Conservation (phyloP, 208 protist genomes). For the Crithidia sp. region DNA sequence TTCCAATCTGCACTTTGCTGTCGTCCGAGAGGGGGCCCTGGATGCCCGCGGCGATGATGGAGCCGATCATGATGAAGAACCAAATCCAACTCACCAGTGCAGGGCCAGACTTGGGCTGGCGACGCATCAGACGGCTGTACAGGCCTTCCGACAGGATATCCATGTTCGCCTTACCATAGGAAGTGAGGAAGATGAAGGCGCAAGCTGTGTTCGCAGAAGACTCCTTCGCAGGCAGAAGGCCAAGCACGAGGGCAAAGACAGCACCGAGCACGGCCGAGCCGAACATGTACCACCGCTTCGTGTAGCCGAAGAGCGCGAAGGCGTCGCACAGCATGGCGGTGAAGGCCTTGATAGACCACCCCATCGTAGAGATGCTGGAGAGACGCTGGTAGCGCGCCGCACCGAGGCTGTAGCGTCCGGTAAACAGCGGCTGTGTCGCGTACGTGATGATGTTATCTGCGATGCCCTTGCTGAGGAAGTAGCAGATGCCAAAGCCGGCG, state of each 20-base stretch:
- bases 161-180: slow-evolving; percentile 58
- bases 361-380: slow-evolving; percentile 43
- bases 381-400: slow-evolving; percentile 59
- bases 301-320: slow-evolving; percentile 66
- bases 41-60: slow-evolving; percentile 45
- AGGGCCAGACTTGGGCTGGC: slow-evolving; percentile 41
- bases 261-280: slow-evolving; percentile 43
- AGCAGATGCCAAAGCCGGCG: slow-evolving; percentile 39
- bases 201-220: slow-evolving; percentile 39
- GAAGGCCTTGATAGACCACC: slow-evolving; percentile 73
- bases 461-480: slow-evolving; percentile 65
- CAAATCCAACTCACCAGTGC: slow-evolving; percentile 73
- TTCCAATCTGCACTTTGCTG: slow-evolving; percentile 33
- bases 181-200: slow-evolving; percentile 58
- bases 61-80: slow-evolving; percentile 57
- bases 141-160: slow-evolving; percentile 73
- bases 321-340: slow-evolving; percentile 66
- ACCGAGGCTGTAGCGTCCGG: slow-evolving; percentile 41
- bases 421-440: slow-evolving; percentile 51
- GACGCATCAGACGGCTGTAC: slow-evolving; percentile 76
- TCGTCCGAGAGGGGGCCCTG: slow-evolving; percentile 64
- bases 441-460: slow-evolving; percentile 48
- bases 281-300: slow-evolving; percentile 72
- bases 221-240: slow-evolving; percentile 41
- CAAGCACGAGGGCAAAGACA: slow-evolving; percentile 42